These are phyloP conservation scores for Nidularia sp. DNA, from an alignment of 768 basidiomycete species.

Conservation along the genomic window DNA sequence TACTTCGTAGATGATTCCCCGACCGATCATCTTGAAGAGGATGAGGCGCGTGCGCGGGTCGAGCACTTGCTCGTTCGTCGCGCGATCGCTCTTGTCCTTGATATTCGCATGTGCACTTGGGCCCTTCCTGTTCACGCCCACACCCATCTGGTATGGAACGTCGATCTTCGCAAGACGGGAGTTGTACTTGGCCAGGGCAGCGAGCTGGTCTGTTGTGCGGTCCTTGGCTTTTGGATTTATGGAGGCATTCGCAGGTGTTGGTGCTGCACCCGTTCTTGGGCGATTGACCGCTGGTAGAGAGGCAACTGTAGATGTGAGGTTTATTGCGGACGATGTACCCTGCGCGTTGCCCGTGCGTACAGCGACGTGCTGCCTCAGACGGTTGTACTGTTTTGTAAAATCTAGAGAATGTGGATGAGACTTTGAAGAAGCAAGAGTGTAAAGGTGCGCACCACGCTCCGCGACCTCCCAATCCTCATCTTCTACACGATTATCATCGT, in stretches of 20 bases:
- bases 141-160: slow-evolving; percentile 60
- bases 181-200: slow-evolving; percentile 71
- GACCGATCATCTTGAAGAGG: slow-evolving; percentile 92
- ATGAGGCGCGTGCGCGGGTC: slow-evolving; percentile 95
- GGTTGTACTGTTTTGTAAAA: slow-evolving; percentile 98
- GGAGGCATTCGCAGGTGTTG: slow-evolving; percentile 15
- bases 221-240: slow-evolving; percentile 35
- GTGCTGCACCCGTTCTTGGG: slow-evolving; percentile 32
- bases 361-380: slow-evolving; percentile 86
- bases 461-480: slow-evolving; percentile 89
- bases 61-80: slow-evolving; percentile 94
- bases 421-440: background rate
- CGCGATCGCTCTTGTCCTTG: slow-evolving; percentile 96
- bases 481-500: slow-evolving; percentile 61
- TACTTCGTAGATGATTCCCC: slow-evolving; percentile 83
- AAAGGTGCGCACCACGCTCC: slow-evolving; percentile 58
- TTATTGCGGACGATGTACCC: slow-evolving; percentile 49
- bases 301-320: slow-evolving; percentile 47
- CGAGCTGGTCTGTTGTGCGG: slow-evolving; percentile 68
- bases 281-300: slow-evolving; percentile 71
- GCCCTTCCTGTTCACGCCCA: slow-evolving; percentile 89
- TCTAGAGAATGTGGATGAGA: slow-evolving; percentile 44
- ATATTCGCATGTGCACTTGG: slow-evolving; percentile 82
- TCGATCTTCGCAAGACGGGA: slow-evolving; percentile 75
- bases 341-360: slow-evolving; percentile 72